These are phyloP conservation scores for Neurospora sp. DNA, from an alignment of 2,329 filamentous ascomycete genomes.

Conservation along the genomic window DNA sequence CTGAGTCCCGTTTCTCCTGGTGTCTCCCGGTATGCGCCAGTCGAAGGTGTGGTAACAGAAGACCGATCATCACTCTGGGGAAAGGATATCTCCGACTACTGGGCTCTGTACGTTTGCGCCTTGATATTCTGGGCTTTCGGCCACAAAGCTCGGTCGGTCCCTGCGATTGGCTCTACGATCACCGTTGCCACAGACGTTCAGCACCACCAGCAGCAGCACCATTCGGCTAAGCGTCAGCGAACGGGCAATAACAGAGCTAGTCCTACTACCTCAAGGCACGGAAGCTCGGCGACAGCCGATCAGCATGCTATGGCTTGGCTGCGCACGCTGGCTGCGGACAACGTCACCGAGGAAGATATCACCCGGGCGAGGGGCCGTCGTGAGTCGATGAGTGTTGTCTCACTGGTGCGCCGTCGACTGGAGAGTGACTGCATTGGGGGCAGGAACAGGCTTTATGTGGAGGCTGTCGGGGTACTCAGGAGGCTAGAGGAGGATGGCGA, in stretches of 20 bases:
- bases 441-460: conserved; percentile 40
- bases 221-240: conserved; percentile 15
- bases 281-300: conserved; percentile 7
- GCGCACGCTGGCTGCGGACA: conserved; percentile 27
- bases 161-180: conserved; percentile 4
- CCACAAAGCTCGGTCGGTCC: conserved; percentile 20
- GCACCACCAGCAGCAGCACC: conserved; percentile 10
- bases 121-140: conserved; percentile 52
- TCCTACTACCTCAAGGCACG: not conserved
- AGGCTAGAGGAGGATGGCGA: conserved; percentile 38
- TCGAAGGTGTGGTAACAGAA: not conserved
- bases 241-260: conserved; percentile 6
- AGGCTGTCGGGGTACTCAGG: conserved; percentile 42
- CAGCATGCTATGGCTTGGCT: conserved; percentile 28
- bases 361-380: conserved; percentile 28
- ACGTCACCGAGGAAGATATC: conserved; percentile 30
- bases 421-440: conserved; percentile 40
- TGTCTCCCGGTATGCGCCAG: conserved; percentile 1
- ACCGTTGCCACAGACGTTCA: conserved; percentile 9
- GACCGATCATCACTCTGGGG: conserved; percentile 14
- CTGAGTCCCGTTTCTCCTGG: conserved; percentile 22
- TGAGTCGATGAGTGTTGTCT: conserved; percentile 37
- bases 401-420: conserved; percentile 36
- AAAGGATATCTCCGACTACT: conserved; percentile 39
- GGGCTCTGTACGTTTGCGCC: conserved; percentile 46